Percentiles rank a stretch among this genome's conserved stretches.
Conservation (phyloP, 345 rosid genomes). For the Populus tremula region DNA sequence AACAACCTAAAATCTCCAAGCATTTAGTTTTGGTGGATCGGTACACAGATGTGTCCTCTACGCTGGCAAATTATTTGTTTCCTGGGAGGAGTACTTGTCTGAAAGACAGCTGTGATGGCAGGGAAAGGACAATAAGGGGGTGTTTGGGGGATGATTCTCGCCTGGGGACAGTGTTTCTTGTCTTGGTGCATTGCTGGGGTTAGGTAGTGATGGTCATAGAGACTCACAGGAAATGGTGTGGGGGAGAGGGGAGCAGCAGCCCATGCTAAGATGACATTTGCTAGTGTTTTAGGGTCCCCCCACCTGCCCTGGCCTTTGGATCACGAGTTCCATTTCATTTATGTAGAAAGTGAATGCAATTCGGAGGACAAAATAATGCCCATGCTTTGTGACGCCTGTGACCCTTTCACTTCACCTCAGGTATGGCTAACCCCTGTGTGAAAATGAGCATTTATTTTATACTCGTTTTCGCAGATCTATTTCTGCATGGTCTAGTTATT, state of each 20-base stretch:
- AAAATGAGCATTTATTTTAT: too few relatives aligned
- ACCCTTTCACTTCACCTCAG: background rate
- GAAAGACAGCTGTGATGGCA: conserved; percentile 43
- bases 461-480: too few relatives aligned
- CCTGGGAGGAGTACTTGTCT: conserved; percentile 48
- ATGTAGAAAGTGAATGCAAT: conserved; percentile 3
- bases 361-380: conserved; percentile 15
- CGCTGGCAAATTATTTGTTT: conserved; percentile 30
- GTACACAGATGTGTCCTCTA: background rate
- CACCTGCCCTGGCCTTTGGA: background rate
- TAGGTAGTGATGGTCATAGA: conserved; percentile 18
- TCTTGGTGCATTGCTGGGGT: conserved; percentile 8
- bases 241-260: conserved; percentile 10
- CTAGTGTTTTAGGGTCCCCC: conserved; percentile 24
- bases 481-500: too few relatives aligned
- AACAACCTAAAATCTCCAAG: background rate
- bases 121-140: conserved; percentile 27
- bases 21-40: background rate
- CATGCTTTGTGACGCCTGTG: conserved; percentile 15
- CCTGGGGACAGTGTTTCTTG: background rate
- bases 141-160: conserved; percentile 9
- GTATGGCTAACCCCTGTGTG: background rate
- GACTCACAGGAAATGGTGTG: conserved; percentile 17
- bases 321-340: background rate
- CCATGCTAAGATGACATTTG: conserved; percentile 30